Evolutionary conservation across 306 rosid genomes (phyloP).

Genomic region (Chamaecrista fasciculata): DNA sequence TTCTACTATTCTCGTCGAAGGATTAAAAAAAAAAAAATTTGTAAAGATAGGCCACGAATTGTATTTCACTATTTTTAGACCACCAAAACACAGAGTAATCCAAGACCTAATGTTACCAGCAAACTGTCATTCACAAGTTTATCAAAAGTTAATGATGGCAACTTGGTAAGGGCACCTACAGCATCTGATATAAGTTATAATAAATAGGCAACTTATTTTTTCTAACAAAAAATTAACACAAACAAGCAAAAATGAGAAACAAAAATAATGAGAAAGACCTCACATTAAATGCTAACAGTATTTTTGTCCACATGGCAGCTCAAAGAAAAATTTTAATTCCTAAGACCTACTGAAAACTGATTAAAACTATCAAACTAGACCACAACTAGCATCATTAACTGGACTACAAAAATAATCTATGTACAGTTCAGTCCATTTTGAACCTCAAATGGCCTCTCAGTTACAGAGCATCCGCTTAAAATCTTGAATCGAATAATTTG

Average conservation of each 20-base stretch:
- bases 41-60: not conserved
- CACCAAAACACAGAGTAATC: not conserved
- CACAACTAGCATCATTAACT: not conserved
- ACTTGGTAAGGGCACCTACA: slow-evolving; percentile 74
- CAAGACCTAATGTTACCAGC: slow-evolving; percentile 64
- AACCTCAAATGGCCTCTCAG: not conserved
- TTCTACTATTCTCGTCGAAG: too few relatives aligned
- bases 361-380: not conserved
- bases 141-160: slow-evolving; percentile 65
- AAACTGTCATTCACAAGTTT: slow-evolving; percentile 78
- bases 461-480: not conserved
- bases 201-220: too few relatives aligned
- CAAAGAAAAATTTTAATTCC: not conserved
- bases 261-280: too few relatives aligned
- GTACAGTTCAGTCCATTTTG: not conserved
- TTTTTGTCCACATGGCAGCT: slow-evolving; percentile 7
- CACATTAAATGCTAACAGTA: too few relatives aligned
- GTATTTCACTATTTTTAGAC: not conserved
- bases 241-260: too few relatives aligned
- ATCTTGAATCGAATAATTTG: not conserved
- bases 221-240: too few relatives aligned
- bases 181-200: slow-evolving; percentile 63
- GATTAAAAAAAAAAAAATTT: too few relatives aligned
- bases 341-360: too few relatives aligned
- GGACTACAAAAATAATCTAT: not conserved